These are phyloP conservation scores for Musa schizocarpa DNA, from an alignment of 176 grass and related monocot species.

Conservation along the genomic window DNA sequence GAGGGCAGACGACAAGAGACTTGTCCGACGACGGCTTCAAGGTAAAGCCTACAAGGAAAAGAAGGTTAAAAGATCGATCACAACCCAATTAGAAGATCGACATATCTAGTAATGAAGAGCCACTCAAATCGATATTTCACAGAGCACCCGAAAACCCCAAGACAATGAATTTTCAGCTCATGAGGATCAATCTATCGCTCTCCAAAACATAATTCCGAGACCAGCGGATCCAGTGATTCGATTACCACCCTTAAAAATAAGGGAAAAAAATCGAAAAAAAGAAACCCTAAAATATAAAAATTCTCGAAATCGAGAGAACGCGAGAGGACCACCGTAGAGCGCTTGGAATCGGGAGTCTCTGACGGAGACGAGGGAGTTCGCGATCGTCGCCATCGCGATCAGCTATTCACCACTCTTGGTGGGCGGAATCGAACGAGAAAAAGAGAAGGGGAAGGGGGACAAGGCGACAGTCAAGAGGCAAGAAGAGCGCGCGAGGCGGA, in stretches of 20 bases:
- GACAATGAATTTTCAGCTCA: no score
- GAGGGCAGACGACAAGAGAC: background rate
- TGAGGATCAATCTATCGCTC: background rate
- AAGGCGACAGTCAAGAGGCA: no score
- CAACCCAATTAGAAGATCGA: background rate
- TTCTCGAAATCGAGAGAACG: background rate
- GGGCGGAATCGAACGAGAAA: background rate
- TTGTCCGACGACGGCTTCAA: background rate
- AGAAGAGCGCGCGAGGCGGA: no score
- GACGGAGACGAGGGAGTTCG: conserved; percentile 13
- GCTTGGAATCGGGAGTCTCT: background rate
- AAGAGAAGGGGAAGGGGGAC: no score
- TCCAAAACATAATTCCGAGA: background rate
- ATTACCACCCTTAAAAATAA: background rate
- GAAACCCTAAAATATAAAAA: background rate
- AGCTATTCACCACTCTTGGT: background rate
- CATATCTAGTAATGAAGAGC: no score
- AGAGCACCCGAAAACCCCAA: background rate
- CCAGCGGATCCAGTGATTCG: background rate
- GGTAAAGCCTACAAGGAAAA: background rate
- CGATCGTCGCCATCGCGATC: conserved; percentile 2
- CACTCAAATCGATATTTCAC: no score
- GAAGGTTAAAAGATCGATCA: background rate
- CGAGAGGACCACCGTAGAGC: background rate
- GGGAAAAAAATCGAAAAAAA: background rate